A percentile compares a stretch with the other conserved stretches of the same genome.
phyloP scores from a whole-genome alignment of 164 flowering plant genomes.

The Nymphaea thermarum region DNA sequence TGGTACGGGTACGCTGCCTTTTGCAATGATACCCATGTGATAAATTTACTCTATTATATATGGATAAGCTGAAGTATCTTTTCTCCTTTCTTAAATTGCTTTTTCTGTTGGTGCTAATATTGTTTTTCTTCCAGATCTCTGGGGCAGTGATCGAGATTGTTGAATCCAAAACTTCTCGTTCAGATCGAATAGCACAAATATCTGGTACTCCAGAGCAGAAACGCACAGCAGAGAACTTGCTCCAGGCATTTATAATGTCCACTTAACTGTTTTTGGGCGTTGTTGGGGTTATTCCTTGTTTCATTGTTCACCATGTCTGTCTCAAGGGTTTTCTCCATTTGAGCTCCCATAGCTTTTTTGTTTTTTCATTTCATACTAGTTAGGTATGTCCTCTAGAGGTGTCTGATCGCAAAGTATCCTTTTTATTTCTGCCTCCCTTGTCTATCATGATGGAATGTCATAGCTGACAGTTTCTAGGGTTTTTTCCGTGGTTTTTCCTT shows the following conservation, averaged over 20 bases:
- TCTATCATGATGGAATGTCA: not conserved
- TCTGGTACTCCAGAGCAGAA: constrained; percentile 91
- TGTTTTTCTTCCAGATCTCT: constrained; percentile 47
- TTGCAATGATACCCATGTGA: no score
- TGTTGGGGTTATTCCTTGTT: not conserved
- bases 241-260: constrained; percentile 90
- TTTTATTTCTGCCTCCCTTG: not conserved
- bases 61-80: no score
- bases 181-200: constrained; percentile 73
- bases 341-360: not conserved
- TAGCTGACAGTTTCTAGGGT: not conserved
- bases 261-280: constrained; percentile 18
- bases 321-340: not conserved
- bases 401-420: not conserved
- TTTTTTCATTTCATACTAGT: no score
- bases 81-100: no score
- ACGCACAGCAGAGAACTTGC: constrained; percentile 79
- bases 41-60: no score
- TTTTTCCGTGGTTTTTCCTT: not conserved
- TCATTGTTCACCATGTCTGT: not conserved
- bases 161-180: constrained; percentile 65
- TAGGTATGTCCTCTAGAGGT: not conserved
- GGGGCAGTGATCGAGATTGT: constrained; percentile 80
- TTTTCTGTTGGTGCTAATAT: not conserved
- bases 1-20: no score